Evolutionary conservation across 163 green algal genomes (phyloP), one percentile per base, ranked within the genome.

Genomic region (Chlorella variabilis): DNA sequence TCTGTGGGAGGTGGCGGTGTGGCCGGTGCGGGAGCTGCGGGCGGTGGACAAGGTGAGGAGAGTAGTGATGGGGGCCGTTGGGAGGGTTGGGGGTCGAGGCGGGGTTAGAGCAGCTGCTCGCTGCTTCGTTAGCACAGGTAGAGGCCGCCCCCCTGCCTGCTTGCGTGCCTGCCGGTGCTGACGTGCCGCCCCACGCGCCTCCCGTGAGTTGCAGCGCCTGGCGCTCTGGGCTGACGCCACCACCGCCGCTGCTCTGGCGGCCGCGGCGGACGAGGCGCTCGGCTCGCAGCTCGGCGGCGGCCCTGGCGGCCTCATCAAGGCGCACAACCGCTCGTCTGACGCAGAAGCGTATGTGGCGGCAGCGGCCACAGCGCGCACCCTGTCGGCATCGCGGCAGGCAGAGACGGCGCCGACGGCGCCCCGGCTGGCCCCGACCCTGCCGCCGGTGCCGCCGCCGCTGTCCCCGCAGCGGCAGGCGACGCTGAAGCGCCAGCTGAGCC

Each of bases 171-270:
- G 8, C 31, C n/a, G n/a, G n/a, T n/a, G n/a, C n/a, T n/a, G n/a
- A n/a, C n/a, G n/a, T n/a, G n/a, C n/a, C n/a, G n/a, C n/a, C n/a
- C n/a, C n/a, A n/a, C n/a, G n/a, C n/a, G n/a, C n/a, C n/a, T n/a
- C n/a, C n/a, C n/a, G n/a, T n/a, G n/a, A n/a, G n/a, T n/a, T 66
- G 73, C 75, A 81, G 75, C 59, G 58, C 3, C 59, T 81, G 58
- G 59, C 38, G 59, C 59, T 65, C 29, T 81, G 75, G 75, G 59
- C 39, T 3, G 75, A 81, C n/a, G 65, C 38, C 5, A 56, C 38
- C 31, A n/a, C n/a, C n/a, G 34, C 62, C 18, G 65, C 65, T 18
- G 73, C 73, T n/a, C 48, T 80, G 34, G 38, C 75, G 11, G 75
- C 59, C 1, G 75, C 75, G 2, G 58, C 7, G 3, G 58, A 49